Evolutionary conservation across 257 asterid species (phyloP).

Genomic region (Nicotiana sylvestris): DNA sequence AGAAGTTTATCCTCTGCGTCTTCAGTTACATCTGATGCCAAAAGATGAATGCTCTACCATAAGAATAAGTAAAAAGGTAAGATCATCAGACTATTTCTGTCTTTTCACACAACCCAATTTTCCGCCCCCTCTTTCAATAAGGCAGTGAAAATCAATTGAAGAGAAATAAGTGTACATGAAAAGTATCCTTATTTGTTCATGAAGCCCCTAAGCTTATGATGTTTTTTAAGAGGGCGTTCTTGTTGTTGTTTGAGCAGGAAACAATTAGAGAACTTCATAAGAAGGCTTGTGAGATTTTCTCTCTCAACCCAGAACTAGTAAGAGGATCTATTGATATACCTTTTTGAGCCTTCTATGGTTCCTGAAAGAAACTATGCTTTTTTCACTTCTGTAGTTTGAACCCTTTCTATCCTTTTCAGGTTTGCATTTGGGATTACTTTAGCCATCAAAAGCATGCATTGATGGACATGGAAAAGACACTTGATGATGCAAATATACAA

Average conservation of each 20-base stretch:
- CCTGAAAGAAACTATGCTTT: constrained; percentile 6
- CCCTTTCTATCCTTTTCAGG: constrained; percentile 39
- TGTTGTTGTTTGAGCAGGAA: constrained; percentile 52
- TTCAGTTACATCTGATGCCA: constrained; percentile 91
- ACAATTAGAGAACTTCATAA: constrained; percentile 85
- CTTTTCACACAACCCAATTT: neutral
- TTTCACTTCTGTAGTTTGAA: constrained; percentile 9
- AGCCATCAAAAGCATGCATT: constrained; percentile 81
- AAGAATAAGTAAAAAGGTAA: constrained; percentile 98
- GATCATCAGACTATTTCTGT: neutral
- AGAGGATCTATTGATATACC: constrained; percentile 17
- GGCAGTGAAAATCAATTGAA: neutral
- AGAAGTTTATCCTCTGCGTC: constrained; percentile 95
- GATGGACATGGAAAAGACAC: constrained; percentile 96
- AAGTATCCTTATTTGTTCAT: neutral
- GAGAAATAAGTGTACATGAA: neutral
- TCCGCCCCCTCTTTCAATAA: neutral
- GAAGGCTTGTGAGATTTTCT: constrained; percentile 80
- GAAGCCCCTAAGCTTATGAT: neutral
- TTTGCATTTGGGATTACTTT: constrained; percentile 83
- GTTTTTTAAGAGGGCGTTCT: neutral
- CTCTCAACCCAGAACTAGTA: constrained; percentile 76
- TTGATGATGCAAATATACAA: constrained; percentile 95
- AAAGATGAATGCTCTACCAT: constrained; percentile 67
- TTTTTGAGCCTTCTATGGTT: constrained; percentile 17